Conservation (phyloP, 2,329 filamentous ascomycete species). For the Cordyceps cateniannulata region DNA sequence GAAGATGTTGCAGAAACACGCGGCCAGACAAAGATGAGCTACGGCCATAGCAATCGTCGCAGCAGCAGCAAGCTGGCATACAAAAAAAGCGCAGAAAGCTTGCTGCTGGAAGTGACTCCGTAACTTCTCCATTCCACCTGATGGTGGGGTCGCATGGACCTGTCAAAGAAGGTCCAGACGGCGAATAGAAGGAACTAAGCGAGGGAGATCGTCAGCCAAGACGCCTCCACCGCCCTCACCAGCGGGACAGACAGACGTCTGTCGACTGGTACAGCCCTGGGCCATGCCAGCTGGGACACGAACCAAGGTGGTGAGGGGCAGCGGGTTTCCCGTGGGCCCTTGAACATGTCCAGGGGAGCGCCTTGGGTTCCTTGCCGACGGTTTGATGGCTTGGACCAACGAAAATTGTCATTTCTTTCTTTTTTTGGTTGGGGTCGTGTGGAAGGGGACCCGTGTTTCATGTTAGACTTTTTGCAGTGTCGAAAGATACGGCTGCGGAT, state of each 20-base stretch:
- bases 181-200: slow-evolving; percentile 8
- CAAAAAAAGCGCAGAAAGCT: not conserved
- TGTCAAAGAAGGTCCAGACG: slow-evolving; percentile 8
- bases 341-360: not conserved
- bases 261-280: not conserved
- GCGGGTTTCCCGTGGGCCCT: not conserved
- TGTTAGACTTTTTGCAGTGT: not conserved
- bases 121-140: not conserved
- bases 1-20: not conserved
- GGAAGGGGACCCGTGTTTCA: not conserved
- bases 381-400: not conserved
- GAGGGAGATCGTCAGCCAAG: slow-evolving; percentile 8
- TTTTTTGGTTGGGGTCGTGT: not conserved
- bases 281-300: slow-evolving; percentile 4
- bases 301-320: slow-evolving; percentile 5
- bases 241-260: not conserved
- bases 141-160: not conserved
- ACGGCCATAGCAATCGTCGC: not conserved
- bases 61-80: not conserved
- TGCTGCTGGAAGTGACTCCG: not conserved
- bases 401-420: not conserved
- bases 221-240: not conserved
- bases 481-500: not conserved
- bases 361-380: not conserved
- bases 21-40: not conserved